Conservation (phyloP, 2,329 filamentous ascomycete genomes). For the Paecilomyces dactylethromorphus region DNA sequence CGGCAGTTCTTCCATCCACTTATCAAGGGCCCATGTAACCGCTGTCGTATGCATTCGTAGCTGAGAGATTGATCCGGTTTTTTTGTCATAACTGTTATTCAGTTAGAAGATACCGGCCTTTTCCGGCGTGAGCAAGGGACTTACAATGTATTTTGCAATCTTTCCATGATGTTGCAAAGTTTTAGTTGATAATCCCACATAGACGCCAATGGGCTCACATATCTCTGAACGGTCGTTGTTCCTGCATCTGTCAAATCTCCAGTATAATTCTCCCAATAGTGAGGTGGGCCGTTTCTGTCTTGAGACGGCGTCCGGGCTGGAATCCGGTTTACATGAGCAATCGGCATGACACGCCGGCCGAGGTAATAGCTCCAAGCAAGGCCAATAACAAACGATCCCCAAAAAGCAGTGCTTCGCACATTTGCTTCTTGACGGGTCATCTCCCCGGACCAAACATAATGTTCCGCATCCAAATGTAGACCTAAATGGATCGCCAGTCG, state of each 20-base stretch:
- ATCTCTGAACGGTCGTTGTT: background rate
- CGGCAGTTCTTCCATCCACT: constrained; percentile 8
- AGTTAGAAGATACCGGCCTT: background rate
- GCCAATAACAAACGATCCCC: constrained; percentile 23
- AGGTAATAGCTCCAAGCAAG: constrained; percentile 13
- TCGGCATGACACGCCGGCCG: constrained; percentile 8
- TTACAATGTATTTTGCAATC: constrained; percentile 11
- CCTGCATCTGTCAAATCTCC: background rate
- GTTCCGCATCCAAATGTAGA: constrained; percentile 13
- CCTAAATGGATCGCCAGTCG: constrained; percentile 27
- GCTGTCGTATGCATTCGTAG: constrained; percentile 5
- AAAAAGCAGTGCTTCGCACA: constrained; percentile 21
- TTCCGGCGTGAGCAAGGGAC: background rate
- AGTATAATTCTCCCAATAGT: constrained; percentile 4
- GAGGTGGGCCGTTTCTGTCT: background rate
- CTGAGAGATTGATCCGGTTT: constrained; percentile 5
- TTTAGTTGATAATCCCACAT: constrained; percentile 10
- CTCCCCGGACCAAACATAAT: constrained; percentile 15
- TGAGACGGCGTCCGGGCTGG: constrained; percentile 6
- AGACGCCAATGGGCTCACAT: constrained; percentile 6
- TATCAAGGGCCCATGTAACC: constrained; percentile 5
- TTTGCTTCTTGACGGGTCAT: constrained; percentile 18
- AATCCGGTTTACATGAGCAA: constrained; percentile 6
- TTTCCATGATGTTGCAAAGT: constrained; percentile 8
- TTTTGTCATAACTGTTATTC: constrained; percentile 6